Evolutionary conservation across 306 rosid genomes (phyloP).

Genomic region (Macrotyloma uniflorum): DNA sequence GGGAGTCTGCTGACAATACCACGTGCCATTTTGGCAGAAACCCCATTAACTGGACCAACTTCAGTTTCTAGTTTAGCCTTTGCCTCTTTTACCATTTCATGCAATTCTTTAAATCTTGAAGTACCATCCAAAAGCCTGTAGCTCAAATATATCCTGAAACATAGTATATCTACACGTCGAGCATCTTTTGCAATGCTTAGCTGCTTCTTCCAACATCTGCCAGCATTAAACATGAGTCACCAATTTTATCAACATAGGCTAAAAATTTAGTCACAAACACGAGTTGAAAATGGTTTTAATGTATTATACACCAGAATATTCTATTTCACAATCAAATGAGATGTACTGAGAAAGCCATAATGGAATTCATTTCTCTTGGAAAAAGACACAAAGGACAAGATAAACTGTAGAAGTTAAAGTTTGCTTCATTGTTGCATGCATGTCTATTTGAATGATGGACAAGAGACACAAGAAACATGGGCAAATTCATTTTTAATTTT

Average conservation of each 20-base stretch:
- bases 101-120: conserved; percentile 81
- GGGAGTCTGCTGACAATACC: conserved; percentile 98
- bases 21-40: conserved; percentile 93
- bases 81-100: conserved; percentile 79
- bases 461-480: not conserved
- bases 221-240: conserved; percentile 38
- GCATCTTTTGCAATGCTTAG: conserved; percentile 89
- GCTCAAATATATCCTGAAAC: conserved; percentile 93
- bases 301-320: not conserved
- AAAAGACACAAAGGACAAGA: conserved; percentile 6
- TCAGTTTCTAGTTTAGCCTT: conserved; percentile 87
- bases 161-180: conserved; percentile 87
- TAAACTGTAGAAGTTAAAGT: not conserved
- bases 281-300: conserved; percentile 20
- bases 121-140: conserved; percentile 87
- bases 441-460: not conserved
- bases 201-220: conserved; percentile 97
- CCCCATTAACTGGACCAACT: conserved; percentile 88
- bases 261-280: conserved; percentile 16
- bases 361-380: conserved; percentile 9
- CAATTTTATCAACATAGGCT: conserved; percentile 38
- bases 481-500: not conserved
- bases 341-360: conserved; percentile 11
- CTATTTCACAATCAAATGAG: conserved; percentile 9
- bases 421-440: conserved; percentile 5